phyloP scores from a whole-genome alignment of 148 eudicot species.

The Silene uniflora region DNA sequence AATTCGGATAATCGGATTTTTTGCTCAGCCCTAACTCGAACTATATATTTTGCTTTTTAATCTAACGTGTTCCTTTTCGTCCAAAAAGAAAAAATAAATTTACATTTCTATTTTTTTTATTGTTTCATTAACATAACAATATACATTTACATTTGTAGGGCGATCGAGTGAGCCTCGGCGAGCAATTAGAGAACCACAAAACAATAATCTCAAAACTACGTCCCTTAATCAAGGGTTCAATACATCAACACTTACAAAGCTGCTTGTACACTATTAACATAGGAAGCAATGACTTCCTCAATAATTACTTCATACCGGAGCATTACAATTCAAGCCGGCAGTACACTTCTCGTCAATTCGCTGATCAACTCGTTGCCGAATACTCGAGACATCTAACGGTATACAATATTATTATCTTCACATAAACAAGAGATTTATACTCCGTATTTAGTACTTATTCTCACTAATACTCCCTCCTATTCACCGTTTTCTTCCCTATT shows the following conservation, averaged over 20 bases:
- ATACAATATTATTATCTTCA: too few species aligned
- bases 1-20: too few species aligned
- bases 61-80: too few species aligned
- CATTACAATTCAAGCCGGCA: background rate
- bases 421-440: too few species aligned
- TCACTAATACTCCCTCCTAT: too few species aligned
- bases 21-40: too few species aligned
- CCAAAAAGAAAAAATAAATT: too few species aligned
- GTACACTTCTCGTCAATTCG: conserved; percentile 5
- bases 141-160: conserved; percentile 4
- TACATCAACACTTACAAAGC: background rate
- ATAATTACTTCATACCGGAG: conserved; percentile 12
- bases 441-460: too few species aligned
- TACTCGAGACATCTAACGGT: conserved; percentile 2
- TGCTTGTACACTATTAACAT: conserved; percentile 10
- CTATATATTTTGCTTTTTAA: too few species aligned
- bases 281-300: conserved; percentile 17
- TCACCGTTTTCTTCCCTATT: too few species aligned
- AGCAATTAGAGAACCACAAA: background rate
- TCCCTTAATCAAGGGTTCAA: background rate
- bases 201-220: background rate
- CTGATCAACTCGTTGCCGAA: conserved; percentile 3
- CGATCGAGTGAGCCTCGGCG: background rate
- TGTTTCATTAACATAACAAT: too few species aligned
- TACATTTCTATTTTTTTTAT: too few species aligned